Evolutionary conservation across 2,329 filamentous ascomycete species (phyloP).

Genomic region (Fusarium oligoseptatum): DNA sequence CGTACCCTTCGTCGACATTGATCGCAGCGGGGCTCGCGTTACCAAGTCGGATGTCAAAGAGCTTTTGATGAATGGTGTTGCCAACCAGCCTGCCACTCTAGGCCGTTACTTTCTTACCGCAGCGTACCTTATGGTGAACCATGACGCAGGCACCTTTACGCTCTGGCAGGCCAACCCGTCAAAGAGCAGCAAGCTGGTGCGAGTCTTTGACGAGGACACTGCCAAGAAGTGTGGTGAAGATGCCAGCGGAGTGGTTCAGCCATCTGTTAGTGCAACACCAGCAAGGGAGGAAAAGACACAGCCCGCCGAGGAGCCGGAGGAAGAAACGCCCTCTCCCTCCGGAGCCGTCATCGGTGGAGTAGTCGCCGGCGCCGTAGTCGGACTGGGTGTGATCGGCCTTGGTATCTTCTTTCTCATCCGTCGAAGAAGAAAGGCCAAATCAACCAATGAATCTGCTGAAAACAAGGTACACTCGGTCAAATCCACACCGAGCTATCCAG

Average conservation of each 20-base stretch:
- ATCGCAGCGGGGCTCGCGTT: slow-evolving; percentile 41
- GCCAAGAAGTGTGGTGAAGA: slow-evolving; percentile 13
- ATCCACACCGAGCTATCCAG: not conserved
- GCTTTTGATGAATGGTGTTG: slow-evolving; percentile 43
- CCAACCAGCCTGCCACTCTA: slow-evolving; percentile 40
- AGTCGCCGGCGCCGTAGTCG: slow-evolving; percentile 10
- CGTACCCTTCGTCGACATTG: not conserved
- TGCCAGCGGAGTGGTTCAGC: slow-evolving; percentile 24
- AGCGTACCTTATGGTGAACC: slow-evolving; percentile 54
- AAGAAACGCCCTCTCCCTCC: not conserved
- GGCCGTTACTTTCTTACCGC: slow-evolving; percentile 52
- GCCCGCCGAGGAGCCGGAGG: not conserved
- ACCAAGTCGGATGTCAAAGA: slow-evolving; percentile 32
- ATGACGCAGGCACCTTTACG: slow-evolving; percentile 50
- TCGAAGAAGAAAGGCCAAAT: not conserved
- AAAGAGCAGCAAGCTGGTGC: slow-evolving; percentile 10
- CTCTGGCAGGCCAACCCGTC: slow-evolving; percentile 52
- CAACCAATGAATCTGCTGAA: no score
- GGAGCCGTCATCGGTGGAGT: slow-evolving; percentile 19
- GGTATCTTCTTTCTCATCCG: slow-evolving; percentile 11
- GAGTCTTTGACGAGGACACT: slow-evolving; percentile 23
- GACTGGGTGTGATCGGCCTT: not conserved
- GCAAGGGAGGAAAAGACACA: not conserved
- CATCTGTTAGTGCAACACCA: slow-evolving; percentile 3
- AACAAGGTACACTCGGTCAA: not conserved